Evolutionary conservation across 108 stramenopile species (phyloP), one percentile per base, ranked within the genome.

Genomic region (Cyclotella baltica): DNA sequence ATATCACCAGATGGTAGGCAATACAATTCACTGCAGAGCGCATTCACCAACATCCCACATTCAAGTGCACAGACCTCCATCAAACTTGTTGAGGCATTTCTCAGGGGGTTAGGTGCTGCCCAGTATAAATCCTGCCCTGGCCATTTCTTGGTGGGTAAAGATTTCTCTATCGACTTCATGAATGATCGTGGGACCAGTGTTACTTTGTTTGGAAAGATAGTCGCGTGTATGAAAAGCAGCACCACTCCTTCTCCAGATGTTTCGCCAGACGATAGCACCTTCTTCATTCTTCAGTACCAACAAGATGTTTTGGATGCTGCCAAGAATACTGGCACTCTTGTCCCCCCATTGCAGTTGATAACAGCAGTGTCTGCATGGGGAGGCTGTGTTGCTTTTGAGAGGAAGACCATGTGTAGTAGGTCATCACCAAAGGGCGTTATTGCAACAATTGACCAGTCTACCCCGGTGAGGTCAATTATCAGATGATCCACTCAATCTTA

Each of bases 361-460:
- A 34, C 64, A 3, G 31, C 73, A 6, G 56, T 46, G 16, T 18
- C 35, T n/a, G 83, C 83, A 1, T 83, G 83, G 83, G 83, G 83
- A 20, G 77, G 74, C 22, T 75, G 73, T 29, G 70, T 83, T 69
- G 57, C 58, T 8, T 83, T 51, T 29, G 83, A 83, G 67, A 73
- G 83, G 13, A 75, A 75, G 43, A 64, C 58, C 4, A 28, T 48
- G 46, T 33, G 33, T 53, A 70, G 72, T 53, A 70, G 72, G 20
- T 36, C 51, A 40, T 29, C 33, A 53, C 29, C 43, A 15, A 38
- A 55, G 0, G 79, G 77, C 18, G 83, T 70, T 16, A 63, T 79
- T 36, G 67, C 33, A 40, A 75, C 31, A 25, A 80, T 83, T 37
- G 78, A 80, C 33, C 73, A 78, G 34, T 31, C 78, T 19, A 83